Base-by-base conservation (phyloP, 106 monocot genomes). In the Allium sativum region DNA sequence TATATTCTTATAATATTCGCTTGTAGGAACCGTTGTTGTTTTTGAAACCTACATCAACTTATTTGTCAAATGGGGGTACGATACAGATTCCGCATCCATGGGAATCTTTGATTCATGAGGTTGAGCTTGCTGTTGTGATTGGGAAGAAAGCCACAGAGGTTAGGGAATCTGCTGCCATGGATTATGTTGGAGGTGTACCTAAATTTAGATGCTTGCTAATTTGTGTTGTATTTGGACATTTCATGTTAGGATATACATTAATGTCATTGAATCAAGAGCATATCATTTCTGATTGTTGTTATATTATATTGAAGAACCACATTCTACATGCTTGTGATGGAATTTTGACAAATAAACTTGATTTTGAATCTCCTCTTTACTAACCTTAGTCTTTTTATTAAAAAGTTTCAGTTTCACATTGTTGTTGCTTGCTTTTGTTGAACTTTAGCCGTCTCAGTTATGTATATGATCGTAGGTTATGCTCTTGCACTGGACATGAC, bases 401-500 rank as follows among this genome's bases (percentile, higher is more conserved):
- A 31, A 31, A 31, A 31, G 31, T 31, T 31, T 31, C 31, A 31
- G 1, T 31, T 31, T 31, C 31, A 31, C 4, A 31, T 31, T 31
- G 31, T 31, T 31, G 31, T 31, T 31, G 5, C 5, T 60, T 58
- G 1, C 57, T 40, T 9, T 53, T 21, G 31, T 8, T 56, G 20
- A 58, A 12, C 57, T 40, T 40, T 10, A 40, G 3, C 41, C 31
- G 4, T 40, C 10, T 40, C 6, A 40, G 31, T 68, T 19, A 18
- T 31, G 31, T 31, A 31, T 31, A 0, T 46, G 42, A 47, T 45
- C 56, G 55, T 72, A 90, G 94, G 94, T 57, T 96, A 96, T 84
- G 90, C 95, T 53, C 70, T 96, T 65, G 95, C 90, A 43, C 73
- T 96, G 70, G 95, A 96, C 72, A 96, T 96, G 95, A 96, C 95